These are phyloP conservation scores for Salvia rosmarinus DNA, from an alignment of 257 asterid species.

Conservation along the genomic window DNA sequence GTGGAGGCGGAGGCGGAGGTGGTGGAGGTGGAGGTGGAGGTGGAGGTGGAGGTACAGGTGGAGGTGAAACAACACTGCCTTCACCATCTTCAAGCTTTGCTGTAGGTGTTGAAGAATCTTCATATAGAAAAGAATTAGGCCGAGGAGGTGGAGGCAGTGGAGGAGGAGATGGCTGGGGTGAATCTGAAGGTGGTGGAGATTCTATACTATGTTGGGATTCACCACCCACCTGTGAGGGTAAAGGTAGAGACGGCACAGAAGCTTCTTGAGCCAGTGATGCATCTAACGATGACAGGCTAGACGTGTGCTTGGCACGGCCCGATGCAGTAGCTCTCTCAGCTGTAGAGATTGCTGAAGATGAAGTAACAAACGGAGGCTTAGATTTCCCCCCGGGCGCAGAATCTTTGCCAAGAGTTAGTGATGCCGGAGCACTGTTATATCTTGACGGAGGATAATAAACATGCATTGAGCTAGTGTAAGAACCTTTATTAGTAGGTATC, in stretches of 20 bases:
- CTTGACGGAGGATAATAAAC: constrained; percentile 90
- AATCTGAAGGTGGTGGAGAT: constrained; percentile 39
- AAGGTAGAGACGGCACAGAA: constrained; percentile 37
- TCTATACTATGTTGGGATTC: constrained; percentile 44
- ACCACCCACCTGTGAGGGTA: constrained; percentile 40
- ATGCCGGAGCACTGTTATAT: constrained; percentile 90
- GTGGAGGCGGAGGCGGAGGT: constrained; percentile 36
- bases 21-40: constrained; percentile 35
- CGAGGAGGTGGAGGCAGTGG: constrained; percentile 43
- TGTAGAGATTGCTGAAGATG: constrained; percentile 52
- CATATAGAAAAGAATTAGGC: constrained; percentile 28
- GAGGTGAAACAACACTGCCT: constrained; percentile 10
- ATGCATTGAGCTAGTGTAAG: constrained; percentile 94
- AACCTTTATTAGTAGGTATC: constrained; percentile 95
- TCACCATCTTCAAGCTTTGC: constrained; percentile 22
- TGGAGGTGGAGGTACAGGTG: constrained; percentile 27
- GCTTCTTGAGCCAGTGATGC: constrained; percentile 41
- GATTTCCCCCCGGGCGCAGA: constrained; percentile 63
- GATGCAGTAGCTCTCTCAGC: constrained; percentile 44
- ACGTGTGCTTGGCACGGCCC: constrained; percentile 48
- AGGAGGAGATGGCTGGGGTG: constrained; percentile 34
- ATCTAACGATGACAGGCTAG: constrained; percentile 53
- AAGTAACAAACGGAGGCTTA: constrained; percentile 50
- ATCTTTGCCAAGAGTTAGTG: constrained; percentile 60
- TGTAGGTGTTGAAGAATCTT: constrained; percentile 32